A percentile compares a stretch with the other conserved stretches of the same genome.
Conservation (phyloP, 2,329 filamentous ascomycete genomes). For the Phyllosticta ampelicida region DNA sequence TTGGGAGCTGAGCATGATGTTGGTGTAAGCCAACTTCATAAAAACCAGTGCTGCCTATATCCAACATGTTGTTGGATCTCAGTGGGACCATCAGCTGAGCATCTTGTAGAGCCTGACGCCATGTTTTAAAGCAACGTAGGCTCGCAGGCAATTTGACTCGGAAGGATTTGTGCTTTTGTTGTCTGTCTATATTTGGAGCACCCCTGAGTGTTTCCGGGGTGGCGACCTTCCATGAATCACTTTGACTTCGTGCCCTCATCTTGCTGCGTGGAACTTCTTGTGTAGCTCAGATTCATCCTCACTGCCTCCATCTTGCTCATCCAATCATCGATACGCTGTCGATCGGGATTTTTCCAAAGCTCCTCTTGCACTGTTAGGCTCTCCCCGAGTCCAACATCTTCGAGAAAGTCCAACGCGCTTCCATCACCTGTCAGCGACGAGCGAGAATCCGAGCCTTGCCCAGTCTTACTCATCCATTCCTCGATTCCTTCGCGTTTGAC, state of each 20-base stretch:
- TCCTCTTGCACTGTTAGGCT: background rate
- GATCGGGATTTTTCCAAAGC: background rate
- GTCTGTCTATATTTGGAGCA: background rate
- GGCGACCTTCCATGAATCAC: background rate
- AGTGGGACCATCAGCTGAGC: background rate
- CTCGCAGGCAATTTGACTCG: background rate
- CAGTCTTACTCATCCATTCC: background rate
- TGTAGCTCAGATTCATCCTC: background rate
- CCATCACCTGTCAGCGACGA: background rate
- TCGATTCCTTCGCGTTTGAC: background rate
- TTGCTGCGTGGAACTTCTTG: background rate
- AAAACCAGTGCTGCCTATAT: background rate
- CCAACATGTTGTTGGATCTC: background rate
- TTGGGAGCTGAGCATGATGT: background rate
- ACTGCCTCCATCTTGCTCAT: background rate
- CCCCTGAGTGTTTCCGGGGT: background rate
- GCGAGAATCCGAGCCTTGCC: background rate
- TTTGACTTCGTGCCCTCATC: background rate
- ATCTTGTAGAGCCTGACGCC: background rate
- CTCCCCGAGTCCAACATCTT: background rate
- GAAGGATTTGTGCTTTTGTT: background rate
- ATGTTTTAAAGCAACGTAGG: background rate
- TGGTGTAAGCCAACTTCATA: background rate
- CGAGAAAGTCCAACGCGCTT: background rate
- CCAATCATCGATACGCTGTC: background rate